Evolutionary conservation across 192 early-diverging fungal species (phyloP).

Genomic region (Allomyces javanicus): DNA sequence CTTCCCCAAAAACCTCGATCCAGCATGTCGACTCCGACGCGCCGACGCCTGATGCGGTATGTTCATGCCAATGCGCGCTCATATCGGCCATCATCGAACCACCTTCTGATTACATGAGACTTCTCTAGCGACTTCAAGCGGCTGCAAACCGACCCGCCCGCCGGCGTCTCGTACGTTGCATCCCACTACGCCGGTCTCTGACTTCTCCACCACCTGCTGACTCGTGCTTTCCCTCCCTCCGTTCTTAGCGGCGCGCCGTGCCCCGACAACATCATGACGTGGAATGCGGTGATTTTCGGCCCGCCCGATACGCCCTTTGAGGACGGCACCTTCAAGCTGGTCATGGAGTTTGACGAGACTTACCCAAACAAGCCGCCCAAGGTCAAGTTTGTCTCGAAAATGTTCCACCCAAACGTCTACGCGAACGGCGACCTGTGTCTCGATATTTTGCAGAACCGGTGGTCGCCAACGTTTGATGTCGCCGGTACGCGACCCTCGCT

Average conservation of each 20-base stretch:
- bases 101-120: too few relatives aligned
- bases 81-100: too few relatives aligned
- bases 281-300: slow-evolving; percentile 99
- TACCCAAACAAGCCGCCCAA: slow-evolving; percentile 96
- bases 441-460: slow-evolving; percentile 94
- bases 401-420: slow-evolving; percentile 98
- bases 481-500: slow-evolving; percentile 9
- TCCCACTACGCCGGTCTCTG: too few relatives aligned
- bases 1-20: too few relatives aligned
- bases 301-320: slow-evolving; percentile 93
- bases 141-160: slow-evolving; percentile 82
- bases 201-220: neutral
- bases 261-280: slow-evolving; percentile 89
- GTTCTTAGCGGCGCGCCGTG: slow-evolving; percentile 76
- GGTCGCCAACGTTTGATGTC: slow-evolving; percentile 93
- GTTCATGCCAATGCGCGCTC: neutral
- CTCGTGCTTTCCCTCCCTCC: neutral
- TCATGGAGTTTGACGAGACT: slow-evolving; percentile 85
- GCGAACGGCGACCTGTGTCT: slow-evolving; percentile 92
- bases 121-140: slow-evolving; percentile 62
- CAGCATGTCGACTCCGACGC: slow-evolving; percentile 78
- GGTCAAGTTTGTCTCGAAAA: slow-evolving; percentile 80
- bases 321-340: slow-evolving; percentile 88
- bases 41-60: slow-evolving; percentile 76
- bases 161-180: slow-evolving; percentile 7